Evolutionary conservation across 2,329 filamentous ascomycete genomes (phyloP).

Genomic region (Basipetospora chlamydospora): DNA sequence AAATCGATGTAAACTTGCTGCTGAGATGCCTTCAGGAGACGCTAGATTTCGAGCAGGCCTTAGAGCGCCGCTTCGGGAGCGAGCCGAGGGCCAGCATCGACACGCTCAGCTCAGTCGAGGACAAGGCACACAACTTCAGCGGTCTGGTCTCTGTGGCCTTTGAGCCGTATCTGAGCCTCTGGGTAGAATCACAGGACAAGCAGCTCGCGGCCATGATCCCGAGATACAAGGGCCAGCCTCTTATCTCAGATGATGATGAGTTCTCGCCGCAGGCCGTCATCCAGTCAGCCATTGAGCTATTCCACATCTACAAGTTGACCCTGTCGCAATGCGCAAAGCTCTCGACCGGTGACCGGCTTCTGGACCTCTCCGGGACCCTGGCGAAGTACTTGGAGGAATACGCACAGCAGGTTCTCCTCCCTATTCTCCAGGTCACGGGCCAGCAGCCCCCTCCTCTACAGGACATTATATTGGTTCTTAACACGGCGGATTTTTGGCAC

Average conservation of each 20-base stretch:
- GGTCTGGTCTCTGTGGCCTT: conserved; percentile 93
- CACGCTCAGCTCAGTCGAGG: conserved; percentile 67
- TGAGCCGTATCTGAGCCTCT: conserved; percentile 89
- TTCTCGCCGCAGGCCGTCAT: conserved; percentile 85
- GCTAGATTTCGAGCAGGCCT: conserved; percentile 84
- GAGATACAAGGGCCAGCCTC: conserved; percentile 69
- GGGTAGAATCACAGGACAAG: conserved; percentile 93
- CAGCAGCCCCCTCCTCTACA: conserved; percentile 42
- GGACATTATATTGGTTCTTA: conserved; percentile 73
- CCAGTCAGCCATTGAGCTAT: conserved; percentile 85
- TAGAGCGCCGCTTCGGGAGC: conserved; percentile 70
- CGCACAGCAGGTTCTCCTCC: conserved; percentile 77
- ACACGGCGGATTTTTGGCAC: conserved; percentile 97
- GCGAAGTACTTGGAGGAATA: conserved; percentile 93
- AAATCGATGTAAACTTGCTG: conserved; percentile 77
- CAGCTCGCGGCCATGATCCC: conserved; percentile 74
- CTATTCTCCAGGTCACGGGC: conserved; percentile 46
- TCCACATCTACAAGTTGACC: conserved; percentile 90
- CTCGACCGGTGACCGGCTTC: conserved; percentile 73
- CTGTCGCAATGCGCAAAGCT: conserved; percentile 91
- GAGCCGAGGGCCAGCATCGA: conserved; percentile 72
- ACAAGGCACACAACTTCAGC: conserved; percentile 63
- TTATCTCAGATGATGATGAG: conserved; percentile 74
- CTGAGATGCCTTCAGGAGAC: conserved; percentile 88
- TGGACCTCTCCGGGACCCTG: conserved; percentile 73